Evolutionary conservation across 176 grass and related monocot genomes (phyloP).

Genomic region (Raddia distichophylla): DNA sequence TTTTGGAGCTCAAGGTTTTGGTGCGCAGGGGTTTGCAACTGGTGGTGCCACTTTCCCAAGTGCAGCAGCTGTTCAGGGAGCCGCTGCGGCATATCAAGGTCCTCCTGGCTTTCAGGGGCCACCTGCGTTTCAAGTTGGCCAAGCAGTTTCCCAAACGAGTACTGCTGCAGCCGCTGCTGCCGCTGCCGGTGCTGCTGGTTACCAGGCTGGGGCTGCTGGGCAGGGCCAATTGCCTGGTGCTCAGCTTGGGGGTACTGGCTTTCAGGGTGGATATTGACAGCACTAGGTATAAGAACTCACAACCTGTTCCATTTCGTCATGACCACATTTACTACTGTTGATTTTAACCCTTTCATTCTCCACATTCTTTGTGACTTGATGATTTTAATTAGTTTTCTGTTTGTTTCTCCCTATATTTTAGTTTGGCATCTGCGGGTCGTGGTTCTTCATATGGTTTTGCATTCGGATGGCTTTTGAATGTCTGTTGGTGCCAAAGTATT

Average conservation of each 20-base stretch:
- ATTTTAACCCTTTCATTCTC: conserved; percentile 35
- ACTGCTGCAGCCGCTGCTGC: conserved; percentile 28
- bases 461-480: conserved; percentile 85
- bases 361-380: conserved; percentile 34
- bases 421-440: conserved; percentile 73
- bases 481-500: conserved; percentile 76
- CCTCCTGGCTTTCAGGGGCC: conserved; percentile 91
- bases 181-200: conserved; percentile 48
- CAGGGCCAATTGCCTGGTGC: conserved; percentile 65
- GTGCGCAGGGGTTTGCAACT: conserved; percentile 57
- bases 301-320: conserved; percentile 43
- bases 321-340: conserved; percentile 9
- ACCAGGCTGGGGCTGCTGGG: conserved; percentile 64
- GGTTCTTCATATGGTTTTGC: conserved; percentile 86
- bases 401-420: conserved; percentile 60
- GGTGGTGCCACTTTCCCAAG: conserved; percentile 53
- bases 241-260: conserved; percentile 52
- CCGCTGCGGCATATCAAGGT: conserved; percentile 61
- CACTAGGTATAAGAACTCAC: conserved; percentile 68
- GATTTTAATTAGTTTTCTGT: conserved; percentile 59
- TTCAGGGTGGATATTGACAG: conserved; percentile 74
- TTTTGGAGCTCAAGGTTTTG: conserved; percentile 70
- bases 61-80: conserved; percentile 60
- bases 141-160: conserved; percentile 58
- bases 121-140: conserved; percentile 82